Base-by-base conservation (phyloP, 345 rosid genomes). In the Moricandia arvensis region DNA sequence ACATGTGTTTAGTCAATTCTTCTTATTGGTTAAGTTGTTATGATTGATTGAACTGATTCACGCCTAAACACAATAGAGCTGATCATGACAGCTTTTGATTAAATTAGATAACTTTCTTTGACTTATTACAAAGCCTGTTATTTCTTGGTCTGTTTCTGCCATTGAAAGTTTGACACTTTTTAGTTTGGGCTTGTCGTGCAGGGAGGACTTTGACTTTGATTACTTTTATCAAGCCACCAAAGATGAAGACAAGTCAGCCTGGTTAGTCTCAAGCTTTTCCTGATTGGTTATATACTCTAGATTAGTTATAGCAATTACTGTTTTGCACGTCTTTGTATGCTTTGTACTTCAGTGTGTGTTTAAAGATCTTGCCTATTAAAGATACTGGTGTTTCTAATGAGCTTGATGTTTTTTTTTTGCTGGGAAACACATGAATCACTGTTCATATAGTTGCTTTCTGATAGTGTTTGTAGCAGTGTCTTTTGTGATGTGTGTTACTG, bases 261-360 rank as follows among this genome's bases (percentile, higher is more conserved):
- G 69, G 80, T 76, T 16, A 62, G 80, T 76, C 67, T 69, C 53
- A 24, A 35, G n/a, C 54, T 33, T 66, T 24, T 57, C 33, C 57
- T 26, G 35, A 67, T 61, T 55, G 21, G 38, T 2, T 24, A 26
- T 53, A 16, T 63, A 27, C 21, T 27, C 2, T 0, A 9, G 58
- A 37, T 58, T 33, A 31, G 26, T 24, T 10, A 34, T n/a, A n/a
- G n/a, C n/a, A n/a, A n/a, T n/a, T n/a, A n/a, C n/a, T n/a, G n/a
- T n/a, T n/a, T n/a, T n/a, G n/a, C n/a, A n/a, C n/a, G n/a, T n/a
- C n/a, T 62, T 3, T 10, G 16, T 49, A 15, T 51, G 17, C 26
- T 51, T 34, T 62, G 59, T 63, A 3, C 37, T 33, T 51, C 15
- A 18, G 13, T 29, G 38, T 43, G 29, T 29, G 12, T 2, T 43